These are phyloP conservation scores for Aegilops sharonensis DNA, from an alignment of 176 grass and related monocot genomes.

Conservation along the genomic window DNA sequence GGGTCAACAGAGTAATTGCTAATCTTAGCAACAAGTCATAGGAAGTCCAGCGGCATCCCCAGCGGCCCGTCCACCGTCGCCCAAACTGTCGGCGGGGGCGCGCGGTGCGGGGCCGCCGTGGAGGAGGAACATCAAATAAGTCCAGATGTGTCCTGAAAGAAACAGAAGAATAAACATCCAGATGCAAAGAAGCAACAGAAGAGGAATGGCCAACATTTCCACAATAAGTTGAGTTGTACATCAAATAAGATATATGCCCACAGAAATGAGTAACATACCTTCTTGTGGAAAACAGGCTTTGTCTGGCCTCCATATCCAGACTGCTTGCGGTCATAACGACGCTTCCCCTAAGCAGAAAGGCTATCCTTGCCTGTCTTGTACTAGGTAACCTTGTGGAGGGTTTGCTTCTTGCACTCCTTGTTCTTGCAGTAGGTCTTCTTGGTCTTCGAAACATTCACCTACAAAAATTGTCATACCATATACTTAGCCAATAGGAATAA, in stretches of 20 bases:
- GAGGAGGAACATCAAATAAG: too few relatives aligned
- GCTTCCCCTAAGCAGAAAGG: constrained; percentile 50
- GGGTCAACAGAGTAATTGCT: too few relatives aligned
- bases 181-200: background rate
- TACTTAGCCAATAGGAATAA: too few relatives aligned
- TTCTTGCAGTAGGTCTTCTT: constrained; percentile 92
- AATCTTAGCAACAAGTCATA: too few relatives aligned
- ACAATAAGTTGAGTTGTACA: background rate
- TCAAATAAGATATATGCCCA: background rate
- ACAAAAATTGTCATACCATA: too few relatives aligned
- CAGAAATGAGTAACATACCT: constrained; percentile 34
- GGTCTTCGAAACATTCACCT: background rate
- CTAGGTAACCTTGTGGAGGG: constrained; percentile 79
- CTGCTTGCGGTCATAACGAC: constrained; percentile 64
- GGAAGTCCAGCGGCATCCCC: too few relatives aligned
- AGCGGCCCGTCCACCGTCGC: too few relatives aligned
- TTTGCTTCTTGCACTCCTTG: constrained; percentile 81
- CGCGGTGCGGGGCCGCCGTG: too few relatives aligned
- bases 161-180: background rate
- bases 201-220: background rate
- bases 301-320: constrained; percentile 90
- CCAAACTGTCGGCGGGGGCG: too few relatives aligned
- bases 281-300: constrained; percentile 91
- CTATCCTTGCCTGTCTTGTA: constrained; percentile 33
- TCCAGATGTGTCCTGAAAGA: constrained; percentile 41